These are phyloP conservation scores for Hysterangium stoloniferum DNA, from an alignment of 768 basidiomycete species.

Conservation along the genomic window DNA sequence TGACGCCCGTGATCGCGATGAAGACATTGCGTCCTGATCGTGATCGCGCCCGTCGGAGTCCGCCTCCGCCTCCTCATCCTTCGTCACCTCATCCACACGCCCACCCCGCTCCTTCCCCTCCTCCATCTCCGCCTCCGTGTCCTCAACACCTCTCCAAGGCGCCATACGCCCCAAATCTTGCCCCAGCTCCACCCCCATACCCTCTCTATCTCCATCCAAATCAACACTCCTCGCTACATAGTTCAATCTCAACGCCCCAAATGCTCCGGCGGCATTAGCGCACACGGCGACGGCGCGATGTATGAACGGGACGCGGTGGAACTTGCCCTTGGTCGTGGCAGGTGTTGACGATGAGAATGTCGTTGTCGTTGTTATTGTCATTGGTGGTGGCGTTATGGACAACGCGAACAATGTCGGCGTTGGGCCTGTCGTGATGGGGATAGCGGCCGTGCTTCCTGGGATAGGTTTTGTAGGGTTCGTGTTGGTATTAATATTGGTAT, in stretches of 20 bases:
- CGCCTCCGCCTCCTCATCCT: not conserved
- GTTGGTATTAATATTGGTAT: no score
- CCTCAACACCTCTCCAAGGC: not conserved
- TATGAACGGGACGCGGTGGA: constrained; percentile 68
- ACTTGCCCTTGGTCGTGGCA: constrained; percentile 41
- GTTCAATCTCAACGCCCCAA: constrained; percentile 76
- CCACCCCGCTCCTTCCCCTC: constrained; percentile 13
- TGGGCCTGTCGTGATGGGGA: no score
- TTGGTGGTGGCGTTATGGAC: no score
- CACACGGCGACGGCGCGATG: constrained; percentile 84
- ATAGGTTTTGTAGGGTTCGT: no score
- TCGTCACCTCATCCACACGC: constrained; percentile 20
- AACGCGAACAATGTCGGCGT: no score
- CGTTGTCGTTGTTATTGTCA: no score
- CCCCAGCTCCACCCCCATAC: constrained; percentile 27
- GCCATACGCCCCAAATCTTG: constrained; percentile 9
- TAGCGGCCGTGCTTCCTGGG: not conserved
- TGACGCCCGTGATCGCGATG: not conserved
- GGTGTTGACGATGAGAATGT: no score
- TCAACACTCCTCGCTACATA: constrained; percentile 49
- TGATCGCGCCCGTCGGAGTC: not conserved
- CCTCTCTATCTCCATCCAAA: constrained; percentile 46
- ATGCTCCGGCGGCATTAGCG: constrained; percentile 81
- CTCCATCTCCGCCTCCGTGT: constrained; percentile 13
- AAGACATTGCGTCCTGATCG: not conserved